Evolutionary conservation across 139 green algal species (phyloP).

Genomic region (Yamagishiella unicocca): DNA sequence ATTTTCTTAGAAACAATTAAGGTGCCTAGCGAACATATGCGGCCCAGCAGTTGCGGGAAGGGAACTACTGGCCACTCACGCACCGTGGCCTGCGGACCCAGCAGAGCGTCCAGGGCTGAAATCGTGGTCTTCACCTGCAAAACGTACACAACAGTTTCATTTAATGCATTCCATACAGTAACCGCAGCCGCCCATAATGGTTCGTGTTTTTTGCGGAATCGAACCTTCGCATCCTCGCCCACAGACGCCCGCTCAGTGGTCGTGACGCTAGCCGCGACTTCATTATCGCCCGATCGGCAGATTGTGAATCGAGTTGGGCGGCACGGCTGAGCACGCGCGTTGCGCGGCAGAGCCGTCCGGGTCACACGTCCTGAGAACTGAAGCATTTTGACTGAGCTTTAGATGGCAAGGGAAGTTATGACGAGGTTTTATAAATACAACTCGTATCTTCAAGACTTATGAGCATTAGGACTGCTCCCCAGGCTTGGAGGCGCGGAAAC

Average conservation of each 20-base stretch:
- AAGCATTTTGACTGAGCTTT: too few species aligned
- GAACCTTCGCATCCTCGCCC: conserved; percentile 3
- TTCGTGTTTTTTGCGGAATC: too few species aligned
- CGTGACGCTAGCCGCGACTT: neutral
- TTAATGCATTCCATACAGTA: neutral
- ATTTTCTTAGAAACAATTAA: too few species aligned
- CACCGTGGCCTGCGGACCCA: conserved; percentile 4
- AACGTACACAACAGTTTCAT: neutral
- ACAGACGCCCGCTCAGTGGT: neutral
- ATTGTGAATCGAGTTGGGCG: neutral
- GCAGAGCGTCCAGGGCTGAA: conserved; percentile 30
- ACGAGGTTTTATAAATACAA: too few species aligned
- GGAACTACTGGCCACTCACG: too few species aligned
- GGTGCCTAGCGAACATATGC: too few species aligned
- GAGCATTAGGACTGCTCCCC: too few species aligned
- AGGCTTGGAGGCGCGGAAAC: too few species aligned
- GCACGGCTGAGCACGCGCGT: neutral
- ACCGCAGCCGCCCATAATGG: too few species aligned
- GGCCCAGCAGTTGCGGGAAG: too few species aligned
- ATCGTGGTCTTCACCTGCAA: conserved; percentile 23
- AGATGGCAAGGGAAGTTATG: too few species aligned
- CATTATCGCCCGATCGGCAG: neutral
- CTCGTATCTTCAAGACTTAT: too few species aligned
- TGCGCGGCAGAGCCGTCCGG: neutral
- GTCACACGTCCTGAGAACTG: neutral